These are phyloP conservation scores for Penicillium canescens DNA, from an alignment of 495 filamentous ascomycete genomes.

Conservation along the genomic window DNA sequence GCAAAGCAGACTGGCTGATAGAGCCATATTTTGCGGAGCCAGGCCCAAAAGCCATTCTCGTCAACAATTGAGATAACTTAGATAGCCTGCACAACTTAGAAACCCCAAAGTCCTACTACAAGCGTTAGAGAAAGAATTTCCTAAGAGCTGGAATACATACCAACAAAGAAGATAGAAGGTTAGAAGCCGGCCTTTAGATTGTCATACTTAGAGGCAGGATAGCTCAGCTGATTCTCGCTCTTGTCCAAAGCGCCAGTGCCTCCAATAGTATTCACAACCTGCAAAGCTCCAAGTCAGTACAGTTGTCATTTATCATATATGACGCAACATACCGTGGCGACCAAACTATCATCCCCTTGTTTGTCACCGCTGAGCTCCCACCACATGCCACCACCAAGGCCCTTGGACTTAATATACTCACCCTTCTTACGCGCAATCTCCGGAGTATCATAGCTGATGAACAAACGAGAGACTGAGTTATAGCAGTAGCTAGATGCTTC, in stretches of 20 bases:
- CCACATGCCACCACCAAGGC: no score
- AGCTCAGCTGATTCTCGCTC: constrained; percentile 32
- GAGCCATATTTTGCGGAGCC: no score
- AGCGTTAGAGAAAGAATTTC: background rate
- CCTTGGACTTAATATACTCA: no score
- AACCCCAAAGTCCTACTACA: background rate
- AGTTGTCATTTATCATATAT: background rate
- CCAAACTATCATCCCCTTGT: constrained; percentile 55
- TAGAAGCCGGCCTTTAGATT: constrained; percentile 31
- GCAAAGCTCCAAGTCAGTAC: background rate
- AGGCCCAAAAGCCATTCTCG: no score
- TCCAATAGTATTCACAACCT: constrained; percentile 34
- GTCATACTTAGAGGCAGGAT: constrained; percentile 33
- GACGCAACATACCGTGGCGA: constrained; percentile 49
- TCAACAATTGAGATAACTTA: background rate
- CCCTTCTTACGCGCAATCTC: no score
- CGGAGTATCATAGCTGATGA: no score
- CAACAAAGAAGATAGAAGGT: background rate
- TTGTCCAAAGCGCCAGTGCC: constrained; percentile 26
- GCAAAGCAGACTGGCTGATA: no score
- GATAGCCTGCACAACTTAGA: background rate
- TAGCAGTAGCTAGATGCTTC: no score
- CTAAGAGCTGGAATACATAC: background rate
- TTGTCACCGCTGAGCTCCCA: no score
- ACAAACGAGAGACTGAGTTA: no score